These are phyloP conservation scores for Amborella trichopoda DNA, from an alignment of 164 flowering plant species.

Conservation along the genomic window DNA sequence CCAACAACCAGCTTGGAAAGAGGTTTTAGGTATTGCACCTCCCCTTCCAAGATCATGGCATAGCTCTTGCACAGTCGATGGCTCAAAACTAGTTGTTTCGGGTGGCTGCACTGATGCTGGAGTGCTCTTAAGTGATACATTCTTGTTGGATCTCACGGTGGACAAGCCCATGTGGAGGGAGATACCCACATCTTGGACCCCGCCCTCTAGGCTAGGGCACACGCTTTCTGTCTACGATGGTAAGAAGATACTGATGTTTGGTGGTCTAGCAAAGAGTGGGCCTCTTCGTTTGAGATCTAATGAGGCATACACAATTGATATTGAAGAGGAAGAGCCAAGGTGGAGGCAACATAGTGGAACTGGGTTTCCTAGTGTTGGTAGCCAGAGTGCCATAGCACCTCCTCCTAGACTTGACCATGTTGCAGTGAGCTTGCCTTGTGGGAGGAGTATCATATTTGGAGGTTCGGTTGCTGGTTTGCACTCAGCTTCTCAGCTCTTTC, in stretches of 20 bases:
- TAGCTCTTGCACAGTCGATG: conserved; percentile 77
- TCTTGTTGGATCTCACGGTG: conserved; percentile 51
- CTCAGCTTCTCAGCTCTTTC: conserved; percentile 78
- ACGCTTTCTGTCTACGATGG: conserved; percentile 72
- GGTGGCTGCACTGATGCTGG: conserved; percentile 93
- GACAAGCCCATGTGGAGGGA: conserved; percentile 76
- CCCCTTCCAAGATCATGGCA: conserved; percentile 92
- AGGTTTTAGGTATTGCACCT: conserved; percentile 56
- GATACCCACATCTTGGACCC: conserved; percentile 57
- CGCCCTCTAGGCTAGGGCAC: conserved; percentile 77
- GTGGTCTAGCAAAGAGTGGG: conserved; percentile 81
- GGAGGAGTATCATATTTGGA: conserved; percentile 68
- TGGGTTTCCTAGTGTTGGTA: conserved; percentile 30
- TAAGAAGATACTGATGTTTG: conserved; percentile 76
- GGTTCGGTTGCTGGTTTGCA: conserved; percentile 82
- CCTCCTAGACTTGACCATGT: conserved; percentile 91
- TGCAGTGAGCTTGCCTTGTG: conserved; percentile 86
- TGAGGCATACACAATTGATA: conserved; percentile 72
- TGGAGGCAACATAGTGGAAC: conserved; percentile 69
- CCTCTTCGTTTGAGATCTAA: conserved; percentile 58
- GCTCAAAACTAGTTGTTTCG: conserved; percentile 69
- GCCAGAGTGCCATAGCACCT: conserved; percentile 52
- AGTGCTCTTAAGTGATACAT: conserved; percentile 66
- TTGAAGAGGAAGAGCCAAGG: conserved; percentile 51
- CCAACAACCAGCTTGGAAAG: conserved; percentile 76